phyloP scores from a whole-genome alignment of 768 basidiomycete species.

The Neoboletus subvelutipes region DNA sequence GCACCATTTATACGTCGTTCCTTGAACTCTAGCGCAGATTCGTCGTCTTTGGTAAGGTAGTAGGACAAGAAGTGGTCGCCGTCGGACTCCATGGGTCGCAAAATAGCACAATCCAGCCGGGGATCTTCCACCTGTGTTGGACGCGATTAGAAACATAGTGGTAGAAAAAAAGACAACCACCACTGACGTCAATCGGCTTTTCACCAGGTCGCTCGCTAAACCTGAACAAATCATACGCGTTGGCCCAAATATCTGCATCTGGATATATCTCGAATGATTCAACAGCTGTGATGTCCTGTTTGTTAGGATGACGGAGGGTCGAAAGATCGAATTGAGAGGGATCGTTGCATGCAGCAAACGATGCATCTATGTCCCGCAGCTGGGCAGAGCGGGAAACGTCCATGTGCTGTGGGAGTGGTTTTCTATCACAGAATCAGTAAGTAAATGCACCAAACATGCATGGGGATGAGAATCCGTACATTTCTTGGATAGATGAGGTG shows the following conservation, averaged over 20 bases:
- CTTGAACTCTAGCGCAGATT: constrained; percentile 66
- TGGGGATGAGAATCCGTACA: constrained; percentile 41
- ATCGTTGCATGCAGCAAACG: constrained; percentile 56
- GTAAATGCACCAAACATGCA: background rate
- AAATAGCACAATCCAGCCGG: constrained; percentile 79
- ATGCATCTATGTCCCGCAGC: constrained; percentile 73
- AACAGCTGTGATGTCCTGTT: constrained; percentile 68
- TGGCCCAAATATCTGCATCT: constrained; percentile 85
- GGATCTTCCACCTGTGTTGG: constrained; percentile 65
- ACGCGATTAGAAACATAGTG: background rate
- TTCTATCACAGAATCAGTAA: constrained; percentile 35
- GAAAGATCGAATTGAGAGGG: constrained; percentile 60
- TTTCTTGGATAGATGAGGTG: constrained; percentile 45
- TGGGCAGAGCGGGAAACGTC: constrained; percentile 78
- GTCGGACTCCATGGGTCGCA: constrained; percentile 85
- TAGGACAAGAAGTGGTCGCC: constrained; percentile 87
- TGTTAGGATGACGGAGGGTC: constrained; percentile 73
- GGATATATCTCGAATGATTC: constrained; percentile 84
- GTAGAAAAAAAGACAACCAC: background rate
- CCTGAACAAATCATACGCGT: constrained; percentile 83
- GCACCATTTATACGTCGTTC: constrained; percentile 44
- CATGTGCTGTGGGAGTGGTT: constrained; percentile 48
- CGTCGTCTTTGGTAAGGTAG: constrained; percentile 77
- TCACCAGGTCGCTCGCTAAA: constrained; percentile 90
- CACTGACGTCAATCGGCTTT: constrained; percentile 59